Conservation (phyloP, 2,329 filamentous ascomycete genomes). For the Endoconidiophora laricicola region DNA sequence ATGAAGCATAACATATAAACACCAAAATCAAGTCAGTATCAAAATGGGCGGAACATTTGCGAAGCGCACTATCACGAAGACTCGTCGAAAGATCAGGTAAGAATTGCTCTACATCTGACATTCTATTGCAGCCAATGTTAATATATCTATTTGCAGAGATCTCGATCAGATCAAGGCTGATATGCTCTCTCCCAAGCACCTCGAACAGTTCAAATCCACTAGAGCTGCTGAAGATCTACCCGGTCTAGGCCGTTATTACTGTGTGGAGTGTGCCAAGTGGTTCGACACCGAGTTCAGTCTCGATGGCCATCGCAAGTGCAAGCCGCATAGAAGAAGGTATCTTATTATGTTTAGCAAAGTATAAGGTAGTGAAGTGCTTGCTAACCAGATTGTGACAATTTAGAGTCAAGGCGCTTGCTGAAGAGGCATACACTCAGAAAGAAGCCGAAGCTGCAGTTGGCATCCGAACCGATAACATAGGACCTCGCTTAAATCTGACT, state of each 20-base stretch:
- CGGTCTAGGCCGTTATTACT: constrained; percentile 72
- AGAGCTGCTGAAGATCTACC: constrained; percentile 79
- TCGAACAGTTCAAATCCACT: constrained; percentile 59
- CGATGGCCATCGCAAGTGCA: constrained; percentile 61
- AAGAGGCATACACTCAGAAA: constrained; percentile 74
- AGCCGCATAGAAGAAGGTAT: constrained; percentile 82
- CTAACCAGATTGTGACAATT: constrained; percentile 4
- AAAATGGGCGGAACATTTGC: constrained; percentile 49
- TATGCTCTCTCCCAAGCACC: constrained; percentile 59
- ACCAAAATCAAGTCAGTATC: not conserved
- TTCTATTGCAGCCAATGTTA: constrained; percentile 1
- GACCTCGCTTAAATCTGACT: constrained; percentile 12
- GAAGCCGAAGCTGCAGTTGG: constrained; percentile 70
- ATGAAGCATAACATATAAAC: constrained; percentile 10
- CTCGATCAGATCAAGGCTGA: constrained; percentile 86
- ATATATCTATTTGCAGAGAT: constrained; percentile 42
- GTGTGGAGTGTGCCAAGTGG: constrained; percentile 88
- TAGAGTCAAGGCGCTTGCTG: constrained; percentile 66
- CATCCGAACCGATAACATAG: constrained; percentile 50
- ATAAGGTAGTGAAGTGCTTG: constrained; percentile 14
- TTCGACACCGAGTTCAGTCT: constrained; percentile 75
- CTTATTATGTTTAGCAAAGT: constrained; percentile 12
- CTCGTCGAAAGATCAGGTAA: constrained; percentile 53
- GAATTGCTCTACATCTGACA: constrained; percentile 12
- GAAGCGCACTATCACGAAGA: constrained; percentile 55